These are phyloP conservation scores for Populus hybrid DNA, from an alignment of 441 rosid species.

Conservation along the genomic window DNA sequence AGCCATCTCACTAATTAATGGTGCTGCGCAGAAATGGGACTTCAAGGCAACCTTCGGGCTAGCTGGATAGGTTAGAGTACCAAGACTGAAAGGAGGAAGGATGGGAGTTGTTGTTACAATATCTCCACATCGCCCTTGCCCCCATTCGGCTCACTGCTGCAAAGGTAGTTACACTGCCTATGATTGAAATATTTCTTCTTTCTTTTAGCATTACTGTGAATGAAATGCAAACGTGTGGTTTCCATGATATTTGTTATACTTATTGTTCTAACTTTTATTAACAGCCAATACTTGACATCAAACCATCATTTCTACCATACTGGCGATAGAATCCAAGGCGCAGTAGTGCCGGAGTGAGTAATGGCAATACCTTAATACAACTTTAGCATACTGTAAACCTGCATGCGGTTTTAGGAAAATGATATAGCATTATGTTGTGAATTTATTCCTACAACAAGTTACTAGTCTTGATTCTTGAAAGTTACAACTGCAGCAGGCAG, in stretches of 20 bases:
- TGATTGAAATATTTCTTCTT: neutral
- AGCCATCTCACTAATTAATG: neutral
- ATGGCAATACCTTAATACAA: constrained; percentile 39
- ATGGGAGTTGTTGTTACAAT: constrained; percentile 88
- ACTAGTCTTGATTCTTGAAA: neutral
- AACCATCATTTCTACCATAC: constrained; percentile 74
- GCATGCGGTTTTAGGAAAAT: neutral
- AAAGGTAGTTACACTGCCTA: constrained; percentile 50
- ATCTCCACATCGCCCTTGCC: constrained; percentile 90
- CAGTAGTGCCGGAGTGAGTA: constrained; percentile 80
- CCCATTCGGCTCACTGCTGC: constrained; percentile 90
- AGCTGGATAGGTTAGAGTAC: constrained; percentile 79
- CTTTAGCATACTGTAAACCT: constrained; percentile 2
- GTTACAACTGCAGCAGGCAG: neutral
- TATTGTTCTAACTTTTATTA: constrained; percentile 22
- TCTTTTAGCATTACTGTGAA: neutral
- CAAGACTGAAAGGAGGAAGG: constrained; percentile 71
- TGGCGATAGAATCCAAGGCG: constrained; percentile 69
- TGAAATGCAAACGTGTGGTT: neutral
- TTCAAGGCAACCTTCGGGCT: constrained; percentile 75
- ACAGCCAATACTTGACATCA: constrained; percentile 86
- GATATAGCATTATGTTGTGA: neutral
- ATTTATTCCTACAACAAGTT: no score
- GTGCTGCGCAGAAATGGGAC: constrained; percentile 67
- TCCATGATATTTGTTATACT: neutral